Evolutionary conservation across 768 basidiomycete species (phyloP), one percentile per base, ranked within the genome.

Genomic region (Rhodosporidiobolus odoratus): DNA sequence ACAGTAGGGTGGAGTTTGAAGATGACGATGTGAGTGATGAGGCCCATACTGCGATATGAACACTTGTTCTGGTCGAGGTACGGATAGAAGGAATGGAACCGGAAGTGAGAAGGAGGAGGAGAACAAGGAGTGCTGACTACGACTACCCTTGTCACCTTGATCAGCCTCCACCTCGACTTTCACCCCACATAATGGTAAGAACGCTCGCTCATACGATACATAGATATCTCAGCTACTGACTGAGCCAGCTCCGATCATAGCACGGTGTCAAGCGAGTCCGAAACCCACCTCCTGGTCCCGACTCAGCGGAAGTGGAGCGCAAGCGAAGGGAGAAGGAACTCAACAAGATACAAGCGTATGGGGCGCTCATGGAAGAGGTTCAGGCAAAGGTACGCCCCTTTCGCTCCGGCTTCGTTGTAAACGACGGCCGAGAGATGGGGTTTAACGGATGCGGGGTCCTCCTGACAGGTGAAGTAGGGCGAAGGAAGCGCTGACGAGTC

Each of bases 331-430:
- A 67, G 68, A 86, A 86, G 73, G 92, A 96, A 75, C 84, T 82
- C 71, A 82, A 86, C 27, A 89, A 89, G 81, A 86, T 98, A 76
- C 82, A 84, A 45, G 86, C 90, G 62, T 95, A 91, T 80, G 84
- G 87, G 19, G 81, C 83, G 21, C 78, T 95, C 32, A 84, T 88
- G 30, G 81, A 85, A 32, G 82, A 86, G 40, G 83, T 92, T 3
- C 68, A 64, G 37, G 23, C 16, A 27, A 59, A 43, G 32, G 27
- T 80, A 92, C 54, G 78, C 83, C 15, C 85, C 85, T 1, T 10
- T 25, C 7, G n/a, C 27, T 30, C 12, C 9, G 15, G 10, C 60
- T 32, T 15, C 9, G 9, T 15, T 9, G 34, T 27, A 54, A 8
- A 41, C 5, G 41, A 32, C 27, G 21, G 48, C 7, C n/a, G 52